Evolutionary conservation across 1,284 basidiomycete genomes (phyloP), one percentile per base, ranked within the genome.

Genomic region (Cerrena zonata): DNA sequence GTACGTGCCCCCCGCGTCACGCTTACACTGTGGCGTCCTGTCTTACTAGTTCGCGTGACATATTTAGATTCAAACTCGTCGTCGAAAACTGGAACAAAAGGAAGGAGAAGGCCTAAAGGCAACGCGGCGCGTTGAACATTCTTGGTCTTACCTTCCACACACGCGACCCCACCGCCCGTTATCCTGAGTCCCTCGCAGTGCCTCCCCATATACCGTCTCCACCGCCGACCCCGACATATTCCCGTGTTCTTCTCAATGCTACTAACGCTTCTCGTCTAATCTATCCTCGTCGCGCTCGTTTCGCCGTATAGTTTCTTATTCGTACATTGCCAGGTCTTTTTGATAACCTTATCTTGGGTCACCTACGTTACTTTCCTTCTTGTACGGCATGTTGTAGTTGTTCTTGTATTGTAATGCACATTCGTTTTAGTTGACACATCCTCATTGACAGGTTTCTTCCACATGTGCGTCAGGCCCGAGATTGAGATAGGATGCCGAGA

Each of bases 11-110:
- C 39, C 37, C 40, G 37, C 45, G 30, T 49, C 42, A 21, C 44
- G 34, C 42, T 38, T 23, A n/a, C n/a, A n/a, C n/a, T 47, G 30
- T 40, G 23, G 47, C 12, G 37, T 51, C 43, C 52, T 19, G 27
- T 50, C 5, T 41, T 49, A 44, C 51, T 43, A 22, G 41, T 22
- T 13, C 49, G 45, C 44, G 26, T 56, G 30, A 51, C 53, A 49
- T 50, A 55, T 43, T 26, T 54, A 89, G 86, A 63, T 89, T 89
- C 72, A 88, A 84, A 66, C 61, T 76, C 48, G 86, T 86, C 21
- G 85, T 86, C 2, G 60, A 78, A 41, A 89, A 88, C 69, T 89
- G 86, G 86, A 86, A 85, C 67, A 79, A 74, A 55, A 76, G 82
- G 51, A 82, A 81, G 63, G 81, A 84, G 63, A 85, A n/a, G n/a